phyloP scores from a whole-genome alignment of 2,329 filamentous ascomycete species.

The Diaporthe vaccinii region DNA sequence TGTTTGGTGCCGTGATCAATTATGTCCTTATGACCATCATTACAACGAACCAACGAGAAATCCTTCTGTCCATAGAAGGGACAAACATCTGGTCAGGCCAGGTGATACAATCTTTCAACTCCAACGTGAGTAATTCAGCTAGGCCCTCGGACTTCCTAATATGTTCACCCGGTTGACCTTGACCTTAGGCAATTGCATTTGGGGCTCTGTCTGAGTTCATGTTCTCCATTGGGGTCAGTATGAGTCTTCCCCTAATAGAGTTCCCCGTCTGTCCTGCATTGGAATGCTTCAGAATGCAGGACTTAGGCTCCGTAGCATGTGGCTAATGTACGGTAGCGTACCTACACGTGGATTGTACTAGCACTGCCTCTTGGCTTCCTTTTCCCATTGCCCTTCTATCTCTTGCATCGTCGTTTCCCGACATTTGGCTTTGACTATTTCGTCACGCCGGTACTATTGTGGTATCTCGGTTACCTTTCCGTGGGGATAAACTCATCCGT shows the following conservation, averaged over 20 bases:
- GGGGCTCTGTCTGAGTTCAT: conserved; percentile 53
- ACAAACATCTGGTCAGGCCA: conserved; percentile 63
- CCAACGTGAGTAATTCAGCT: conserved; percentile 45
- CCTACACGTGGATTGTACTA: conserved; percentile 56
- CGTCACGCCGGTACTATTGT: conserved; percentile 58
- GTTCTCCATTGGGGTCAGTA: too few relatives aligned
- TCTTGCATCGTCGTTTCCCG: conserved; percentile 50
- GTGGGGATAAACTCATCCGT: conserved; percentile 58
- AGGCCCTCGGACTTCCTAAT: too few relatives aligned
- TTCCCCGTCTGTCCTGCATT: neutral
- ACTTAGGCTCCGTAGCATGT: neutral
- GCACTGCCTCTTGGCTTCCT: conserved; percentile 58
- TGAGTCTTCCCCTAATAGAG: conserved; percentile 50
- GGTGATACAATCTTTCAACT: conserved; percentile 61
- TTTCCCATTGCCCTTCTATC: conserved; percentile 57
- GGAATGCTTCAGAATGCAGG: neutral
- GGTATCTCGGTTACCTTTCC: conserved; percentile 57
- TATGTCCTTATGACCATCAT: conserved; percentile 62
- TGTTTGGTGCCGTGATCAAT: conserved; percentile 59
- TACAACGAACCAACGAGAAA: conserved; percentile 56
- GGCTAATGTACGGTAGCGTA: conserved; percentile 36
- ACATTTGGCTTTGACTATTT: conserved; percentile 50
- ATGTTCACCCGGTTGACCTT: neutral
- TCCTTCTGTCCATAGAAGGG: conserved; percentile 57
- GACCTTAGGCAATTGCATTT: conserved; percentile 39